These are phyloP conservation scores for Chytriomyces confervae DNA, from an alignment of 192 early-diverging fungal species.

Conservation along the genomic window DNA sequence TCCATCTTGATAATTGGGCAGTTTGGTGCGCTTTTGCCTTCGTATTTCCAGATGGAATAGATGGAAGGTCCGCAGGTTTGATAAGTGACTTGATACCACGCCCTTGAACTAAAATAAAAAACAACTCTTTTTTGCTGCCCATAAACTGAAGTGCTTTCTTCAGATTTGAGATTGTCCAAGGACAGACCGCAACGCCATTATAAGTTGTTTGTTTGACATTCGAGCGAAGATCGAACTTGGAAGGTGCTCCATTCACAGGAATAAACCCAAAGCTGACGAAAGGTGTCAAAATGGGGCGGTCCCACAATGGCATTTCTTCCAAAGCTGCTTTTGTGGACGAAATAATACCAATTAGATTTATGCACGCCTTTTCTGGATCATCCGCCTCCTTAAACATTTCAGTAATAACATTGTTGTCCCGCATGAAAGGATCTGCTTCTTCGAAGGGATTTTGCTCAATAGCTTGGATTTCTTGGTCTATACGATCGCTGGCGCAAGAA, in stretches of 20 bases:
- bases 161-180: conserved; percentile 27
- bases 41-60: not conserved
- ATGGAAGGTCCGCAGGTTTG: conserved; percentile 25
- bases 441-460: not conserved
- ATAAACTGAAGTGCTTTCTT: not conserved
- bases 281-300: conserved; percentile 20
- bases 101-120: conserved; percentile 7
- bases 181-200: conserved; percentile 16
- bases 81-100: conserved; percentile 14
- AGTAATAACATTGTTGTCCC: conserved; percentile 11
- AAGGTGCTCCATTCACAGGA: not conserved
- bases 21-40: not conserved
- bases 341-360: not conserved
- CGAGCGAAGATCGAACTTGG: not conserved
- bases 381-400: conserved; percentile 13
- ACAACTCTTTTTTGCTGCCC: not conserved
- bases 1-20: conserved; percentile 14
- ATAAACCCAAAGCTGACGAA: conserved; percentile 18
- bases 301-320: conserved; percentile 21
- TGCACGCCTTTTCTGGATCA: not conserved
- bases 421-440: conserved; percentile 8
- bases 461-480: not conserved
- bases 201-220: not conserved
- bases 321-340: not conserved
- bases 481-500: conserved; percentile 15